phyloP scores from a whole-genome alignment of 2,329 filamentous ascomycete genomes.

The Truncatella angustata region DNA sequence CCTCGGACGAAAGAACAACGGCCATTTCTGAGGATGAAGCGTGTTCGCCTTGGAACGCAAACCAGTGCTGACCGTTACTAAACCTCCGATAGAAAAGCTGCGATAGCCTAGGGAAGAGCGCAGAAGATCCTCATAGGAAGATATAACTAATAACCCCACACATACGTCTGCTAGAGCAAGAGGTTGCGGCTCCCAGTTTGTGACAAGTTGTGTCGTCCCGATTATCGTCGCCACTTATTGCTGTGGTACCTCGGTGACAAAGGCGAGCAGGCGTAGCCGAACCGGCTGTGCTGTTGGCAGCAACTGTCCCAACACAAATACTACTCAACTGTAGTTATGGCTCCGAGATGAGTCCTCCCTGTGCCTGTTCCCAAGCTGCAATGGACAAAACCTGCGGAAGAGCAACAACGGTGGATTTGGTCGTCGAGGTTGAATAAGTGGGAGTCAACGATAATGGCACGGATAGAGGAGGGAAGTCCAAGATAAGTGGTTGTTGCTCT shows the following conservation, averaged over 20 bases:
- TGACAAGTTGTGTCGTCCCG: too few relatives aligned
- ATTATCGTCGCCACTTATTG: neutral
- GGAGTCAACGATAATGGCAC: constrained; percentile 6
- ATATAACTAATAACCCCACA: neutral
- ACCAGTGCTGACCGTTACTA: constrained; percentile 16
- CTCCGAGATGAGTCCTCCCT: too few relatives aligned
- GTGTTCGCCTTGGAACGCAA: too few relatives aligned
- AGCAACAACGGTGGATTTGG: too few relatives aligned
- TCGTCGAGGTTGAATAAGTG: neutral
- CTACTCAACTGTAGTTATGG: neutral
- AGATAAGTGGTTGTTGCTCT: constrained; percentile 4
- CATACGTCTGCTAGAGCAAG: neutral
- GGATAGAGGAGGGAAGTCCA: constrained; percentile 4
- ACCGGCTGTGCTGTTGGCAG: neutral
- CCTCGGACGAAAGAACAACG: constrained; percentile 55
- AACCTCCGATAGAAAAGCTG: constrained; percentile 24
- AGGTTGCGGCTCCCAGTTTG: too few relatives aligned
- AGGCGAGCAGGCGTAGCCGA: neutral
- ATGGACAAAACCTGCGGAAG: too few relatives aligned
- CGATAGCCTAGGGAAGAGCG: neutral
- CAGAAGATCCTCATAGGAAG: constrained; percentile 12
- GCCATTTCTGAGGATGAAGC: constrained; percentile 41
- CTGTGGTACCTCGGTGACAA: constrained; percentile 12
- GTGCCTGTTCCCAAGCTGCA: too few relatives aligned
- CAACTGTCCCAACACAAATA: neutral